Percentiles rank a stretch among this genome's conserved stretches.
Conservation (phyloP, 345 rosid genomes). For the Hypericum perforatum region DNA sequence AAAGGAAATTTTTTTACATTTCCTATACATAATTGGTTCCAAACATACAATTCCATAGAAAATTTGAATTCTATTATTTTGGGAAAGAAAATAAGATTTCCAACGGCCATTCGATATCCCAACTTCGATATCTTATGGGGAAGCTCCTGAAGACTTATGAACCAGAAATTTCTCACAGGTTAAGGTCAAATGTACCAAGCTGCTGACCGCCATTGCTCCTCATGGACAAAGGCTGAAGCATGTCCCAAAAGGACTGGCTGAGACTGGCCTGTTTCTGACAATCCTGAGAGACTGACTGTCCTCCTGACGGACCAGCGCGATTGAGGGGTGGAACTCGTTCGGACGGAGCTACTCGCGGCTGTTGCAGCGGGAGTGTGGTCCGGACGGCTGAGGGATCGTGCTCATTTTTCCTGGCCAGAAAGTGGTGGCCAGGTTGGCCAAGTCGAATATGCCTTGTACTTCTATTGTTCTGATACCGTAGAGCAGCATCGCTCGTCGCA, state of each 20-base stretch:
- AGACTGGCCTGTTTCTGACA: too few species aligned
- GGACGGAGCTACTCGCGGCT: background rate
- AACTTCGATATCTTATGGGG: background rate
- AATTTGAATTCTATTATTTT: too few species aligned
- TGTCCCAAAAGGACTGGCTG: too few species aligned
- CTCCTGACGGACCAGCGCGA: background rate
- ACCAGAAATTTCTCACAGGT: slow-evolving; percentile 3
- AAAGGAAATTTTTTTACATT: too few species aligned
- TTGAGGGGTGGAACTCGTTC: background rate
- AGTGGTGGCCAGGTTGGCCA: too few species aligned
- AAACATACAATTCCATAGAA: too few species aligned
- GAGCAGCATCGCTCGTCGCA: background rate
- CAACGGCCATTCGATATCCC: too few species aligned
- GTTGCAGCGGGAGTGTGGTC: background rate
- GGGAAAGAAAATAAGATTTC: too few species aligned
- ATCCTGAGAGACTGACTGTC: background rate
- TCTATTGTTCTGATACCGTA: background rate
- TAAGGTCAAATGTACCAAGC: slow-evolving; percentile 15
- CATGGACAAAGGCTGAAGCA: too few species aligned
- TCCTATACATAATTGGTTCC: too few species aligned
- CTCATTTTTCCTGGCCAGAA: too few species aligned
- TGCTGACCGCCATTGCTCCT: background rate
- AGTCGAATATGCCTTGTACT: background rate
- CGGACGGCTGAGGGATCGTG: background rate
- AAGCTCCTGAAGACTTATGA: background rate